phyloP scores from a whole-genome alignment of 2,329 filamentous ascomycete genomes.

The Sarocladium oryzae region DNA sequence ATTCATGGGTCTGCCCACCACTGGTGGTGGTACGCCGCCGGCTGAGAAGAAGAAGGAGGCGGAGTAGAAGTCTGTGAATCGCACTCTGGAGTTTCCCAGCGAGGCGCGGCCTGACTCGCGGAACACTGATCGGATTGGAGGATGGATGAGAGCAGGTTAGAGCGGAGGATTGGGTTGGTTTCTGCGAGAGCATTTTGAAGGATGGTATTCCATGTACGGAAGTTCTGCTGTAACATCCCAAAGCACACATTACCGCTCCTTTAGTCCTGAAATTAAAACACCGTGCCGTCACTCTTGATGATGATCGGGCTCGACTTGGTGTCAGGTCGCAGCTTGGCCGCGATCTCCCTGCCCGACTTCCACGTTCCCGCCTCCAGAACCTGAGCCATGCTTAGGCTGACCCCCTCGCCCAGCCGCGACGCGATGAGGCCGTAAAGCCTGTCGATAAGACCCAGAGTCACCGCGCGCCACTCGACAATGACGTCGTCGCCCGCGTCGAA shows the following conservation, averaged over 20 bases:
- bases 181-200: too few relatives aligned
- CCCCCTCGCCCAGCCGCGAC: slow-evolving; percentile 24
- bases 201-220: too few relatives aligned
- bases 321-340: slow-evolving; percentile 69
- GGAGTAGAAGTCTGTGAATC: too few relatives aligned
- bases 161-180: too few relatives aligned
- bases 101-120: too few relatives aligned
- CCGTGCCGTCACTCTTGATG: slow-evolving; percentile 71
- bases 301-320: slow-evolving; percentile 80
- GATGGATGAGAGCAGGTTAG: too few relatives aligned
- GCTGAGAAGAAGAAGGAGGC: slow-evolving; percentile 39
- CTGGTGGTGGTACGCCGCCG: slow-evolving; percentile 58
- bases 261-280: too few relatives aligned
- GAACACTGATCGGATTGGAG: too few relatives aligned
- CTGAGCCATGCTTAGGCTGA: slow-evolving; percentile 39
- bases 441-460: slow-evolving; percentile 52
- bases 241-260: too few relatives aligned
- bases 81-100: too few relatives aligned
- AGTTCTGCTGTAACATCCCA: too few relatives aligned
- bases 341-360: slow-evolving; percentile 70
- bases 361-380: slow-evolving; percentile 47
- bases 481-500: slow-evolving; percentile 50
- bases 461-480: slow-evolving; percentile 54
- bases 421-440: slow-evolving; percentile 38
- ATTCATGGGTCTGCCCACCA: slow-evolving; percentile 80